phyloP scores from a whole-genome alignment of 139 green algal species.

The Coccomyxa sp. region DNA sequence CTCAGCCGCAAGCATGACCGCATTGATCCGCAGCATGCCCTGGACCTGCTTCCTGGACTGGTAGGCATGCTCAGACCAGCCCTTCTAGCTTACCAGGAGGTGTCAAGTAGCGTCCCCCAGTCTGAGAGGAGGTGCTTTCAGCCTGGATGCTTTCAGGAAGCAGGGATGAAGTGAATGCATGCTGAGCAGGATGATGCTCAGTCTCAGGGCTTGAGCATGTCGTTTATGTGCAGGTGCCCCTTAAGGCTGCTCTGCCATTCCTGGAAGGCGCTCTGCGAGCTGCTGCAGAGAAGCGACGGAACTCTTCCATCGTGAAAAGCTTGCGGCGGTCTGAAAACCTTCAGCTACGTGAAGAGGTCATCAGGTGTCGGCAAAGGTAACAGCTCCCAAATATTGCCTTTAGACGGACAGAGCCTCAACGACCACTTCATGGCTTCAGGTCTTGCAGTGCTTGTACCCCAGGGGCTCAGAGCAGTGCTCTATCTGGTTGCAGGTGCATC shows the following conservation, averaged over 20 bases:
- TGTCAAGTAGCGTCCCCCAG: neutral
- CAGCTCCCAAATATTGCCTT: neutral
- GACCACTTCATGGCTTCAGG: neutral
- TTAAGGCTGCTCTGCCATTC: conserved; percentile 55
- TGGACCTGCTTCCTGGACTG: conserved; percentile 52
- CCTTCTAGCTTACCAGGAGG: neutral
- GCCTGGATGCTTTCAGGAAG: neutral
- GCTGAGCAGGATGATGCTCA: neutral
- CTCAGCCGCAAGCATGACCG: conserved; percentile 42
- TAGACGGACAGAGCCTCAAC: neutral
- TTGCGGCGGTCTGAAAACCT: conserved; percentile 59
- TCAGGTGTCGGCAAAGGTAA: conserved; percentile 35
- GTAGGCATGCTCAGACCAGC: conserved; percentile 13
- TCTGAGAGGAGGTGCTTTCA: neutral
- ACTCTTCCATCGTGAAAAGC: conserved; percentile 48
- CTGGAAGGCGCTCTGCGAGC: conserved; percentile 55
- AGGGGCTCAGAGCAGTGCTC: neutral
- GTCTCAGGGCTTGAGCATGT: neutral
- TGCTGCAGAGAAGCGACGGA: conserved; percentile 50
- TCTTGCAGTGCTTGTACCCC: neutral
- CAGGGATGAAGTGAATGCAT: neutral
- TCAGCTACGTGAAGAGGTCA: conserved; percentile 50
- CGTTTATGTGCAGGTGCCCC: conserved; percentile 18
- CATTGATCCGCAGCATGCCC: conserved; percentile 45
- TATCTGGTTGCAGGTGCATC: conserved; percentile 34